Conservation (phyloP, 2,329 filamentous ascomycete genomes). For the Fusarium oligoseptatum region DNA sequence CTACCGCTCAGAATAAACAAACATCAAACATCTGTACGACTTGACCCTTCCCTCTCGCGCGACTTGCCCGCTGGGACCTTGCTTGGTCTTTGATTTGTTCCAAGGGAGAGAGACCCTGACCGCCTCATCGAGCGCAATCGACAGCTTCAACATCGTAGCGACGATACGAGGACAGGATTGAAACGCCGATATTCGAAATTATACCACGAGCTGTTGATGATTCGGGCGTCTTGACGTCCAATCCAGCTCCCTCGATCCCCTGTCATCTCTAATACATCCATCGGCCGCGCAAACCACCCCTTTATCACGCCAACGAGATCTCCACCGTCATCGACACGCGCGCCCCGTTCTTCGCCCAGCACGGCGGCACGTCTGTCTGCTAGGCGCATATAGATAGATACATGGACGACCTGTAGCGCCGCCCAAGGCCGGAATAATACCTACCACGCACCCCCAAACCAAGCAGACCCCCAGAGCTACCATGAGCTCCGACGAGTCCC, state of each 20-base stretch:
- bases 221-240: slow-evolving; percentile 29
- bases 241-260: slow-evolving; percentile 1
- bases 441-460: not conserved
- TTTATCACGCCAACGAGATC: slow-evolving; percentile 23
- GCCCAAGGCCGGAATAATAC: slow-evolving; percentile 25
- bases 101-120: slow-evolving; percentile 8
- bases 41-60: not conserved
- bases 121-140: slow-evolving; percentile 6
- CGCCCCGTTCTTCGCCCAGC: slow-evolving; percentile 5
- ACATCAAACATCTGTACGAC: not conserved
- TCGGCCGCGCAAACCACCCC: slow-evolving; percentile 20
- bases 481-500: slow-evolving; percentile 50
- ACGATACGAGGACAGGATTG: not conserved
- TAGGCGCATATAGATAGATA: slow-evolving; percentile 33
- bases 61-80: not conserved
- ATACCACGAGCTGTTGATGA: not conserved
- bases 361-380: slow-evolving; percentile 3
- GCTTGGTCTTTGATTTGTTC: not conserved
- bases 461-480: slow-evolving; percentile 9
- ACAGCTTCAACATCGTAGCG: slow-evolving; percentile 7
- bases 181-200: not conserved
- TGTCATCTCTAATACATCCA: not conserved
- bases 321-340: not conserved
- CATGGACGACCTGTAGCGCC: slow-evolving; percentile 40
- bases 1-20: not conserved